Base-by-base conservation (phyloP, 139 green algal genomes). In the Closterium sp. region DNA sequence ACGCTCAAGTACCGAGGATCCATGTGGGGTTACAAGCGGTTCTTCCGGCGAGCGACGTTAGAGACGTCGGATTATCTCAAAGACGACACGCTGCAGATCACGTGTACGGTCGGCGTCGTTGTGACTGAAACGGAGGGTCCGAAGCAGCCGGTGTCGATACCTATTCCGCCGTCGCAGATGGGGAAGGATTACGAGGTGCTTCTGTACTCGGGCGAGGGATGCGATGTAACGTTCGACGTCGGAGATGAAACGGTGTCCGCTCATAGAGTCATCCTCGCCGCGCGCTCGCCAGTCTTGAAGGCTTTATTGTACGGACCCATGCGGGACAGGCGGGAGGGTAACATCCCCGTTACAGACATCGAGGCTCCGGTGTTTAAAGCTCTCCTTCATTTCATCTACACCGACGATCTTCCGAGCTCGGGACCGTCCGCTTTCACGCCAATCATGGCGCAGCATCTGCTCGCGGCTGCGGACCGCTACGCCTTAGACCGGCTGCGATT, bases 341-440 rank as follows among this genome's bases (percentile, higher is more conserved):
- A 70, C 31, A 34, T 94, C 30, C 62, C 31, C 24, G 30, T 94
- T 24, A 50, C 62, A 28, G 92, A 94, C 38, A 84, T 94, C 27
- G 45, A 94, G 62, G 31, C 92, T 45, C 92, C 93, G 95, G 31
- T 94, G 84, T 92, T 86, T 96, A 89, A 94, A 97, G 96, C 96
- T 4, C 95, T 99, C 30, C 96, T 99, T 86, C 95, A 98, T 94
- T 99, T 98, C 94, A 96, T 98, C 85, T 99, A 99, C 96, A 97
- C 97, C 19, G 91, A 91, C 70, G 31, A 89, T 4, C 42, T 94
- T 7, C 45, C 89, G 10, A 38, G 29, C 29, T 93, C 89, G 2
- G 45, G 34, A 19, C 42, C 31, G 30, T 31, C 32, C 29, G 31
- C 89, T 70, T 70, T 79, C 22, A 92, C 91, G 21, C 31, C 89